Evolutionary conservation across 305 asterid species (phyloP), one percentile per base, ranked within the genome.

Genomic region (Stenogyne calaminthoides): DNA sequence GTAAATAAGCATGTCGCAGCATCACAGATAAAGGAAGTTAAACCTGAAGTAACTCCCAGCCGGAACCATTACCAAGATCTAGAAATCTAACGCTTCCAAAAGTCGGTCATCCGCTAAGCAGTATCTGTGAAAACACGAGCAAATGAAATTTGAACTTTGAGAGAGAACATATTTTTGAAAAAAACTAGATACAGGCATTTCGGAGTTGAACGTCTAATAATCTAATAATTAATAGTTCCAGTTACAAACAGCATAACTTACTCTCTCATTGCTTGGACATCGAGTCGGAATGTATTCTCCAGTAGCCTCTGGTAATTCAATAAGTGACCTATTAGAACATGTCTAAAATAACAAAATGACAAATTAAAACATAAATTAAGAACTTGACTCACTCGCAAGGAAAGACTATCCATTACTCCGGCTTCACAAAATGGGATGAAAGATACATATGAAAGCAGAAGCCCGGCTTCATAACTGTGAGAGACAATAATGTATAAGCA

Each of bases 21-120:
- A 14, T 22, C 20, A 44, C 15, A n/a, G 46, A 56, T 40, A 42
- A n/a, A 69, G 29, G 59, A 58, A 70, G 70, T 64, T 49, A 75
- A 78, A 92, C 99, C 97, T 90, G 97, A 40, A 91, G 90, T 66
- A 94, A 78, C 83, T 89, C 96, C 99, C 98, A 94, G 12, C 98
- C 99, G 16, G 97, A 91, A 74, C 91, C 89, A 63, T 74, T 70
- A 14, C 91, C 93, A 20, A 86, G 84, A 80, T 94, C 99, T 29
- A 94, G 86, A 80, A 90, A 94, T 49, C 84, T 84, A 75, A 91
- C 19, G 92, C 95, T 87, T 88, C 97, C 32, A 78, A 49, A 70
- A 90, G 78, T 15, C 96, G 86, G 39, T 92, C 98, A 81, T 92
- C 98, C 42, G 96, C 96, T 59, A 73, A 86, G 79, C 98, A 90